Conservation (phyloP, 768 basidiomycete genomes). For the Termitomyces sp. region DNA sequence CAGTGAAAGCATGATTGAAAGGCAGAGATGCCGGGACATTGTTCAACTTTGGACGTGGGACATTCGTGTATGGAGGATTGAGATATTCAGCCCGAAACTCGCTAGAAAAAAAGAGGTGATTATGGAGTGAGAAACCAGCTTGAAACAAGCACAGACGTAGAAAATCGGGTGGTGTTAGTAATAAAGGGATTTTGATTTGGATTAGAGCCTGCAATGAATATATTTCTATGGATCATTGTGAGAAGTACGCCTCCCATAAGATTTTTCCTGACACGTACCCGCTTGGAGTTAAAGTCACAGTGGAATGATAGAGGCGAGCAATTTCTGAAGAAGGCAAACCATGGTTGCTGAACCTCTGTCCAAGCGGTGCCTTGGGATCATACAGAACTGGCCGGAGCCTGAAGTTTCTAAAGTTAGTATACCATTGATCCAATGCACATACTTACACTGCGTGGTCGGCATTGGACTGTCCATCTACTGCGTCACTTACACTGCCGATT, state of each 20-base stretch:
- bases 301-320: conserved; percentile 61
- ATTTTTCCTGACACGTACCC: conserved; percentile 31
- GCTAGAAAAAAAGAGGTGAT: conserved; percentile 14
- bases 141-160: background rate
- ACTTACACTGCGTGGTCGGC: conserved; percentile 26
- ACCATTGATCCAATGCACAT: background rate
- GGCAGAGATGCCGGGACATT: conserved; percentile 33
- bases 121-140: conserved; percentile 14
- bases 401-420: conserved; percentile 19
- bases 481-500: conserved; percentile 26
- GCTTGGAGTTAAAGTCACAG: conserved; percentile 51
- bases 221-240: conserved; percentile 8
- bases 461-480: conserved; percentile 21
- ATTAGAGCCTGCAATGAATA: conserved; percentile 39
- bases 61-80: conserved; percentile 40
- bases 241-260: background rate
- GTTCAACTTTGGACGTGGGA: conserved; percentile 28
- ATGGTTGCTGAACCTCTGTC: conserved; percentile 42
- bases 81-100: conserved; percentile 42
- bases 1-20: conserved; percentile 32
- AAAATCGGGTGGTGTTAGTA: conserved; percentile 8
- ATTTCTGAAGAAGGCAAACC: conserved; percentile 40
- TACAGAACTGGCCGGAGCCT: conserved; percentile 45
- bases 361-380: conserved; percentile 38
- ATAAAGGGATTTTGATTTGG: conserved; percentile 21